phyloP scores from a whole-genome alignment of 768 basidiomycete genomes.

The Trametes villosa region DNA sequence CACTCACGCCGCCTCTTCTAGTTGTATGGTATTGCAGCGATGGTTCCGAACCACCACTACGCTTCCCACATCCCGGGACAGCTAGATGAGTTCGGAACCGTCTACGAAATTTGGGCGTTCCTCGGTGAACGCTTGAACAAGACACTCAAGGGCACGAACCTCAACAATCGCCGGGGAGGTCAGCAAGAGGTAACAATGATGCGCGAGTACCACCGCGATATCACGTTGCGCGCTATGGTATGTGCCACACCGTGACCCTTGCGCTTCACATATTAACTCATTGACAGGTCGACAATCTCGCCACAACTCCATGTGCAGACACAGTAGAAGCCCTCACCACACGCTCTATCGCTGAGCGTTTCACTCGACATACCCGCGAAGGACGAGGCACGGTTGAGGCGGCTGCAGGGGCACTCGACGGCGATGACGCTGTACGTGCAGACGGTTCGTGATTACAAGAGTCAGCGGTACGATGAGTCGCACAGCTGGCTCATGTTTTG shows the following conservation, averaged over 20 bases:
- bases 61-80: constrained; percentile 32
- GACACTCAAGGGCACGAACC: constrained; percentile 35
- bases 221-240: constrained; percentile 23
- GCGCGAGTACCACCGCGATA: constrained; percentile 28
- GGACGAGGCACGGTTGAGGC: not conserved
- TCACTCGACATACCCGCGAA: not conserved
- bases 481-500: not conserved
- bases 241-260: not conserved
- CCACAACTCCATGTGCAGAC: not conserved
- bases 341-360: not conserved
- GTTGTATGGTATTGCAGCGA: constrained; percentile 31
- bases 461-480: not conserved
- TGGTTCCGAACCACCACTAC: constrained; percentile 40
- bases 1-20: constrained; percentile 3
- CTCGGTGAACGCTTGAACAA: constrained; percentile 36
- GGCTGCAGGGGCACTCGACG: not conserved
- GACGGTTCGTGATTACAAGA: not conserved
- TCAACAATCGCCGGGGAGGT: constrained; percentile 35
- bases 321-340: not conserved
- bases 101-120: constrained; percentile 38
- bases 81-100: constrained; percentile 32
- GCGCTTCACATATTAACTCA: not conserved
- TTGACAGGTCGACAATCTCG: not conserved
- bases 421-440: not conserved
- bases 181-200: constrained; percentile 38